Base-by-base conservation (phyloP, 352 stramenopile species). In the Globisporangium irregulare region DNA sequence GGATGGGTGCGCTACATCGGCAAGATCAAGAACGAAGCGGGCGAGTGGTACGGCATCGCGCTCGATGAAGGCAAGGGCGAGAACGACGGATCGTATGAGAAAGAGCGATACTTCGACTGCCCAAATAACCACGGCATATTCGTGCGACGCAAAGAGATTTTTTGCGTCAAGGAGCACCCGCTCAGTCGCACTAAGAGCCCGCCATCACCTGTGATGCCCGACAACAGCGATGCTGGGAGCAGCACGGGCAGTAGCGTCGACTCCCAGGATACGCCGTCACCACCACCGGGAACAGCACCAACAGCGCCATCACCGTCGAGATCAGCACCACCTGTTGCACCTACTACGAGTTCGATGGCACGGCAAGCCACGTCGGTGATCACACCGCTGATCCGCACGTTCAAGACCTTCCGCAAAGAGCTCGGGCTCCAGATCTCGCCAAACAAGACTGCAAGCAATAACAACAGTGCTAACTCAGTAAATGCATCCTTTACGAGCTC, bases 41-140 rank as follows among this genome's bases (percentile, higher is more conserved):
- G 82, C 50, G 82, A 91, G 56, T 91, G 82, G 81, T 91, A 91
- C 60, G 82, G 82, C 59, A 74, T 91, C 43, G 82, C 74, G 3
- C 70, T 91, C 32, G 78, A 91, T 64, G 81, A 91, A 62, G 71
- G 81, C 64, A 89, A 86, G 67, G 82, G 82, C 38, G 74, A 89
- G 41, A 70, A 77, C 43, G 81, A 91, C 50, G 82, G 82, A 4
- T 68, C 71, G n/a, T 76, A 63, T 53, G 71, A 77, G 7, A 84
- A 82, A 50, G 74, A 87, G 20, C 72, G 78, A 22, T 84, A 85
- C 67, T 91, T 91, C 43, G 68, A 80, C 14, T 90, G 82, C 36
- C 60, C 78, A 24, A 34, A 74, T 18, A 75, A 78, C 68, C 78
- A 89, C 66, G 82, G 81, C 38, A 57, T 86, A 9, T 91, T 89